Percentiles rank a stretch among this genome's conserved stretches.
Evolutionary conservation across 2,329 filamentous ascomycete genomes (phyloP).

Genomic region (Domatiomyces catenatus): DNA sequence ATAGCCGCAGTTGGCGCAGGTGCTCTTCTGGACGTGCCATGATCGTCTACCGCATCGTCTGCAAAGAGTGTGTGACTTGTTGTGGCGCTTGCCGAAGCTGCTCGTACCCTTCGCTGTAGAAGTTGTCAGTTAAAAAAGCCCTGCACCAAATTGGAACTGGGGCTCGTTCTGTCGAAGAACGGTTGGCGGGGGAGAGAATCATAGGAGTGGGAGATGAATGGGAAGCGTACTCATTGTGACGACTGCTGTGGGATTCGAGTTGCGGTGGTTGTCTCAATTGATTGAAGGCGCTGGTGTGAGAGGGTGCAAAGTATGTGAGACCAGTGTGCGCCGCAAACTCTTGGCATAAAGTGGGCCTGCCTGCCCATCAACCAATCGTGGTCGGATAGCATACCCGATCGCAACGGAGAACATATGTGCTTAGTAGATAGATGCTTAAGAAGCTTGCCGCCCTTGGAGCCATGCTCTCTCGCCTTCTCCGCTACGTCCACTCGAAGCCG

Average conservation of each 20-base stretch:
- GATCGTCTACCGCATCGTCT: constrained; percentile 75
- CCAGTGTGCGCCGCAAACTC: background rate
- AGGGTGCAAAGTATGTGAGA: background rate
- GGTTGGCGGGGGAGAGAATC: too few species aligned
- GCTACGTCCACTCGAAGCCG: constrained; percentile 4
- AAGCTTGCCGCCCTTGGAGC: background rate
- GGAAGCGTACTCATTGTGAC: constrained; percentile 6
- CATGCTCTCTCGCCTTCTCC: constrained; percentile 4
- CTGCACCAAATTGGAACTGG: constrained; percentile 24
- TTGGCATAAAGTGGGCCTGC: background rate
- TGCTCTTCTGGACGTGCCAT: constrained; percentile 99
- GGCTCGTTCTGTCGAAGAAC: background rate
- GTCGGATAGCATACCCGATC: background rate
- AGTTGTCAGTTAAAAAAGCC: constrained; percentile 29
- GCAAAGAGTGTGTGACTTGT: constrained; percentile 97
- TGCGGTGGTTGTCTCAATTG: background rate
- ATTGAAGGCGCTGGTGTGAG: background rate
- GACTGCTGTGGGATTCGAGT: background rate
- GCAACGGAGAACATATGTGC: too few species aligned
- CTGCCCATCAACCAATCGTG: background rate
- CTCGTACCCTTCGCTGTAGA: constrained; percentile 47
- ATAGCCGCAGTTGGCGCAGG: constrained; percentile 91
- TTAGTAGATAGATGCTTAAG: background rate
- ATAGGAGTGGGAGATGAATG: background rate
- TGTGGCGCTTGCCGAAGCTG: constrained; percentile 70